Evolutionary conservation across 75 land plant species (phyloP).

Genomic region (Chamaecyparis obtusa): DNA sequence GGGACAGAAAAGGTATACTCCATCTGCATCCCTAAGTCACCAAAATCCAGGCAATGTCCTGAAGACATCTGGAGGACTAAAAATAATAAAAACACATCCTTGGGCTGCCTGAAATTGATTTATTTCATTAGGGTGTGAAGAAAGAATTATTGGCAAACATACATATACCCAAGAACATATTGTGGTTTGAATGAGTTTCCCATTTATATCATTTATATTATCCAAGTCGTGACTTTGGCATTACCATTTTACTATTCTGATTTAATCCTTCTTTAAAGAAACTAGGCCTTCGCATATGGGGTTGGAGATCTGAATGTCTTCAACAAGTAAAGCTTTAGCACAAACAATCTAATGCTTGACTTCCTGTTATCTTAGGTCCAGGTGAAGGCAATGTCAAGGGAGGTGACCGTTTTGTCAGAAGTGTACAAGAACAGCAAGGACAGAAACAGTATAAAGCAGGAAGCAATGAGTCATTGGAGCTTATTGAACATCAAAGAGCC

Average conservation of each 20-base stretch:
- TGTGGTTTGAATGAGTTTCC: neutral
- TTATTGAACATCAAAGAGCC: constrained; percentile 73
- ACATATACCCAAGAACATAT: neutral
- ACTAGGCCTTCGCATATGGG: neutral
- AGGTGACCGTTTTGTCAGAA: neutral
- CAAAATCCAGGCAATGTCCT: neutral
- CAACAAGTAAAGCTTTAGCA: neutral
- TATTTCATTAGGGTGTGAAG: neutral
- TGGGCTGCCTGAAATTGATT: neutral
- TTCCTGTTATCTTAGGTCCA: neutral
- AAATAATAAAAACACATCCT: too few species aligned
- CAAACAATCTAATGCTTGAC: neutral
- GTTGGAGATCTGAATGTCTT: neutral
- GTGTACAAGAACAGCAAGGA: neutral
- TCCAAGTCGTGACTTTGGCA: neutral
- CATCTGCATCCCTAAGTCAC: neutral
- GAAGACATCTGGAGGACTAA: neutral
- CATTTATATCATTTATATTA: neutral
- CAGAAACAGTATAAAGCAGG: constrained; percentile 45
- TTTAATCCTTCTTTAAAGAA: neutral
- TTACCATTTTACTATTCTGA: neutral
- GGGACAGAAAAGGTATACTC: neutral
- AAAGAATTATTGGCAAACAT: neutral
- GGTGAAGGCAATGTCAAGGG: constrained; percentile 2
- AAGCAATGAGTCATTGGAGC: constrained; percentile 72